phyloP scores from a whole-genome alignment of 169 alveolate genomes.

The Eimeria necatrix region DNA sequence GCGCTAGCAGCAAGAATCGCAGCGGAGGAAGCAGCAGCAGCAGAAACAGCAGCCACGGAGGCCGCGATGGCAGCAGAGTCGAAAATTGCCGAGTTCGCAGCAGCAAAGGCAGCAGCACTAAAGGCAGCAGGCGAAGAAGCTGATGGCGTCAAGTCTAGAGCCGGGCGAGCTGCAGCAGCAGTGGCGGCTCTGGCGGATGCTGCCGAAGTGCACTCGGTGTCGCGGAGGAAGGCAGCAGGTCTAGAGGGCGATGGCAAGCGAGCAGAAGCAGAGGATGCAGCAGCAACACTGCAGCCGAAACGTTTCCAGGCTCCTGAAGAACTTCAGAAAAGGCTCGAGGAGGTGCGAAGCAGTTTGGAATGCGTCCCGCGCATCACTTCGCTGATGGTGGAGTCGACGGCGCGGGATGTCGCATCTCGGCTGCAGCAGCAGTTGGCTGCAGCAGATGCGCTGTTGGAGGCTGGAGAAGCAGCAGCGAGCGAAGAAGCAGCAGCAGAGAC shows the following conservation, averaged over 20 bases:
- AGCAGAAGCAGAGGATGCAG: neutral
- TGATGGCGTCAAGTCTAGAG: neutral
- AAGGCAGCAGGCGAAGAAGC: neutral
- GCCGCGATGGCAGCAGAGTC: neutral
- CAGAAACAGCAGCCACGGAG: neutral
- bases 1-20: neutral
- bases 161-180: neutral
- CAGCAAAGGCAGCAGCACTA: neutral
- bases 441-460: neutral
- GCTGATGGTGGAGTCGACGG: neutral
- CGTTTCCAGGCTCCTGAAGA: neutral
- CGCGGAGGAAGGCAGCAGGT: neutral
- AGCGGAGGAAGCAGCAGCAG: neutral
- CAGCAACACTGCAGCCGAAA: neutral
- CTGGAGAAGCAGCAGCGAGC: neutral
- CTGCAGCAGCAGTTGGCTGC: conserved; percentile 12
- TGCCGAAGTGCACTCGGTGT: neutral
- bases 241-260: neutral
- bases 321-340: neutral
- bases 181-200: neutral
- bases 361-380: neutral
- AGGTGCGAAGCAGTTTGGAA: neutral
- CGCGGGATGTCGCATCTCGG: neutral
- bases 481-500: neutral
- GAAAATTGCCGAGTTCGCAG: neutral